Percentiles rank a stretch among this genome's conserved stretches.
Evolutionary conservation across 495 filamentous ascomycete species (phyloP).

Genomic region (Astrocystis sublimbata): DNA sequence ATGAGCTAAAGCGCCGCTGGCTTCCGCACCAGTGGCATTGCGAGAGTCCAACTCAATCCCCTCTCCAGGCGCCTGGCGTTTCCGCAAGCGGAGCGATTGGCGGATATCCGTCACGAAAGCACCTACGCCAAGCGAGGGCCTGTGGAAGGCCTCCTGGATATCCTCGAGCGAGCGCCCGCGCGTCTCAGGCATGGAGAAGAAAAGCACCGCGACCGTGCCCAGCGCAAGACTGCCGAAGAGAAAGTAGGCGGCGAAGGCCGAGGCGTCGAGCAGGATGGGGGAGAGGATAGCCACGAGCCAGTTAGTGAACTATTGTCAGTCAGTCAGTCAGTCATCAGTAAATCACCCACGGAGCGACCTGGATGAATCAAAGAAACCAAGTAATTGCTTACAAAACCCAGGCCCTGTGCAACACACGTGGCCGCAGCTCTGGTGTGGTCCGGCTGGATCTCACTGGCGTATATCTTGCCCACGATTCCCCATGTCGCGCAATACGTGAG

Average conservation of each 20-base stretch:
- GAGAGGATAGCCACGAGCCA: slow-evolving; percentile 67
- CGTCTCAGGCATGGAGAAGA: slow-evolving; percentile 62
- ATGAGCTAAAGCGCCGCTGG: slow-evolving; percentile 21
- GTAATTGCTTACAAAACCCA: slow-evolving; percentile 27
- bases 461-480: slow-evolving; percentile 58
- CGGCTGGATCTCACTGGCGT: slow-evolving; percentile 59
- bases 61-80: slow-evolving; percentile 2
- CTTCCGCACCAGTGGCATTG: slow-evolving; percentile 10
- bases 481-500: slow-evolving; percentile 45
- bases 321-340: background rate
- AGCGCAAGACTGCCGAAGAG: slow-evolving; percentile 55
- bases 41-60: slow-evolving; percentile 18
- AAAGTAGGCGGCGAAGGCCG: slow-evolving; percentile 61
- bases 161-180: slow-evolving; percentile 56
- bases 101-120: slow-evolving; percentile 12
- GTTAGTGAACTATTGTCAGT: slow-evolving; percentile 46
- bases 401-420: slow-evolving; percentile 47
- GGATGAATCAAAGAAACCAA: background rate
- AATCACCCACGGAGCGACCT: background rate
- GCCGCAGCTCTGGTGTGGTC: slow-evolving; percentile 54
- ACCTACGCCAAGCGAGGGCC: slow-evolving; percentile 21
- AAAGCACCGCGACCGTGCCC: slow-evolving; percentile 51
- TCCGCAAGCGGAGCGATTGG: slow-evolving; percentile 15
- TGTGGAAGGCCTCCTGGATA: slow-evolving; percentile 58
- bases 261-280: slow-evolving; percentile 60